These are phyloP conservation scores for Xylaria grammica DNA, from an alignment of 495 filamentous ascomycete species.

Conservation along the genomic window DNA sequence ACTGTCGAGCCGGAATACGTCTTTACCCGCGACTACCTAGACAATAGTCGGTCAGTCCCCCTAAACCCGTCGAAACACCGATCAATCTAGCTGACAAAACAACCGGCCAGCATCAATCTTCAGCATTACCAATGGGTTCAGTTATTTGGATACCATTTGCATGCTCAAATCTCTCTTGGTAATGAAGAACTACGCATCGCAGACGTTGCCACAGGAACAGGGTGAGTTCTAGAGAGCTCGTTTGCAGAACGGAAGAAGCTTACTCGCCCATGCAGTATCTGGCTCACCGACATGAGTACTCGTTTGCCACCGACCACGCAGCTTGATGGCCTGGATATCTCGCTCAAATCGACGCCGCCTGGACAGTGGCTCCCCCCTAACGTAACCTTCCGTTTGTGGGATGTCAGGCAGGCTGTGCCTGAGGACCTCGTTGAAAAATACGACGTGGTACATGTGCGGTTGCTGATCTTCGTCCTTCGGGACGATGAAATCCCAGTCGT, in stretches of 20 bases:
- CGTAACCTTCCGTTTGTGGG: not conserved
- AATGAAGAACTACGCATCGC: not conserved
- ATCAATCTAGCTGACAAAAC: too few relatives aligned
- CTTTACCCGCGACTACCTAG: too few relatives aligned
- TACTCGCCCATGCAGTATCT: too few relatives aligned
- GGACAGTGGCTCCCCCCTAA: not conserved
- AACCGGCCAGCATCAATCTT: slow-evolving; percentile 1
- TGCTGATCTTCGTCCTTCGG: not conserved
- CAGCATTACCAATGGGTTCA: slow-evolving; percentile 12
- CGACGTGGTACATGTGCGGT: not conserved
- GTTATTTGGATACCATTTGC: not conserved
- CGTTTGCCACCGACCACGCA: not conserved
- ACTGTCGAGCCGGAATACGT: too few relatives aligned
- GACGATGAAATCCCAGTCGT: not conserved
- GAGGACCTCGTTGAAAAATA: not conserved
- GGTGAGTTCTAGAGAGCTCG: too few relatives aligned
- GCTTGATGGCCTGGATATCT: not conserved
- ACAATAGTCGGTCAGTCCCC: too few relatives aligned
- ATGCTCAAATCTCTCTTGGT: not conserved
- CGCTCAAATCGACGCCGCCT: not conserved
- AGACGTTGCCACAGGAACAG: not conserved
- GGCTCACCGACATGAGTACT: not conserved
- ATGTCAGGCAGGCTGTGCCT: not conserved
- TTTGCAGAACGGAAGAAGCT: too few relatives aligned
- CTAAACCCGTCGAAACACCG: too few relatives aligned